Evolutionary conservation across 2,329 filamentous ascomycete genomes (phyloP), one percentile per base, ranked within the genome.

Genomic region (Diaporthe helianthi): DNA sequence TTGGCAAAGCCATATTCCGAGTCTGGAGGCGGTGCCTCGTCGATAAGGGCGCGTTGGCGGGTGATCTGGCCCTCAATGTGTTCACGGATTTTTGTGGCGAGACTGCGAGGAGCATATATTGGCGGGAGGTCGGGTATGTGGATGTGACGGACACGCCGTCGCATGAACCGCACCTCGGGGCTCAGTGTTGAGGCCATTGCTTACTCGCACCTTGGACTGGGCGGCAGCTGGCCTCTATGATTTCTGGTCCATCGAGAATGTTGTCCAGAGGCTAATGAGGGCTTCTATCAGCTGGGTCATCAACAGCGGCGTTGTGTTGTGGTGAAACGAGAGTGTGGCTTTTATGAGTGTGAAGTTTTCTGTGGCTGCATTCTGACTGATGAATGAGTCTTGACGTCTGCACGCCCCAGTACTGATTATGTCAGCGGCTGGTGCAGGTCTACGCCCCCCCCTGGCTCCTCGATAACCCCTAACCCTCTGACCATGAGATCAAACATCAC

Each of bases 101-200:
- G 33, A 19, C 26, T 31, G 4, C 67, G 49, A 1, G 69, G 69
- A 4, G 63, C 67, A 33, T 69, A 71, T 38, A 33, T 17, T 5
- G 69, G 69, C 15, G 69, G 67, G 8, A 67, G 63, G 63, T 71
- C 69, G 15, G 67, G 69, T 13, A 71, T 47, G 49, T 71, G 69
- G 67, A 71, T n/a, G 36, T 71, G 69, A 54, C 69, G 69, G 4
- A 67, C 31, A 22, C 67, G 67, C 5, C 44, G 67, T 52, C 67
- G 61, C 38, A 65, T 64, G 24, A 60, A 12, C 19, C 47, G 53
- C 13, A 71, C 41, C 60, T 68, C 66, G 9, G 69, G 65, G 52
- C 60, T 61, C 52, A 71, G 31, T 9, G 13, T 44, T 52, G 24
- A n/a, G 9, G 63, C 51, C 69, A 69, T 69, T 65, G 58, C 44